Evolutionary conservation across 805 yeast species (phyloP).

Genomic region (Candida oleophila): DNA sequence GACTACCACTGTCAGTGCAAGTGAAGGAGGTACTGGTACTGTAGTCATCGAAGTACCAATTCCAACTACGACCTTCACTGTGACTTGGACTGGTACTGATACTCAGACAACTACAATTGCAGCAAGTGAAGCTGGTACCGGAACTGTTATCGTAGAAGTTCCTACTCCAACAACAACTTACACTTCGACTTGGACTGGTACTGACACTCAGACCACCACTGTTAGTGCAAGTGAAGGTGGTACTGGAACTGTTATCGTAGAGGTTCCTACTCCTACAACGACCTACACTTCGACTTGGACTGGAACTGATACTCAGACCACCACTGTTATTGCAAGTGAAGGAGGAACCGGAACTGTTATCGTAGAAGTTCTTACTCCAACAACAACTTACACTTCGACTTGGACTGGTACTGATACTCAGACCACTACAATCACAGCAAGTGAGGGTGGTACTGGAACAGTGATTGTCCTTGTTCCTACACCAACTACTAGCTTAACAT

Average conservation of each 20-base stretch:
- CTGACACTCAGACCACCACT: constrained; percentile 8
- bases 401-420: constrained; percentile 9
- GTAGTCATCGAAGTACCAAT: constrained; percentile 5
- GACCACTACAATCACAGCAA: constrained; percentile 10
- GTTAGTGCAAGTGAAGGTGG: not conserved
- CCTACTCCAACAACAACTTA: constrained; percentile 2
- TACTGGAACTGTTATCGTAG: constrained; percentile 2
- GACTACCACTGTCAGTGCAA: constrained; percentile 4
- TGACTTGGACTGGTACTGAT: constrained; percentile 9
- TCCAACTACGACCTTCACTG: constrained; percentile 49
- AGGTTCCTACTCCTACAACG: constrained; percentile 1
- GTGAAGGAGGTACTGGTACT: constrained; percentile 5
- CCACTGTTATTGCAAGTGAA: constrained; percentile 7
- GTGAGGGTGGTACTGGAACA: constrained; percentile 14
- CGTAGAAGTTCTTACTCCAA: constrained; percentile 2
- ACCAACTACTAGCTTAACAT: not conserved
- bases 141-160: constrained; percentile 4
- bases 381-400: not conserved
- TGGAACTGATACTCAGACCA: constrained; percentile 7
- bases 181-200: constrained; percentile 1
- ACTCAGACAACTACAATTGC: not conserved
- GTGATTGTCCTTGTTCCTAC: constrained; percentile 15
- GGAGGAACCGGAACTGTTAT: constrained; percentile 1
- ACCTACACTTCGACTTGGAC: constrained; percentile 6
- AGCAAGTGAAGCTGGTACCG: constrained; percentile 1